These are phyloP conservation scores for Nothophoma quercina DNA, from an alignment of 2,329 filamentous ascomycete genomes.

Conservation along the genomic window DNA sequence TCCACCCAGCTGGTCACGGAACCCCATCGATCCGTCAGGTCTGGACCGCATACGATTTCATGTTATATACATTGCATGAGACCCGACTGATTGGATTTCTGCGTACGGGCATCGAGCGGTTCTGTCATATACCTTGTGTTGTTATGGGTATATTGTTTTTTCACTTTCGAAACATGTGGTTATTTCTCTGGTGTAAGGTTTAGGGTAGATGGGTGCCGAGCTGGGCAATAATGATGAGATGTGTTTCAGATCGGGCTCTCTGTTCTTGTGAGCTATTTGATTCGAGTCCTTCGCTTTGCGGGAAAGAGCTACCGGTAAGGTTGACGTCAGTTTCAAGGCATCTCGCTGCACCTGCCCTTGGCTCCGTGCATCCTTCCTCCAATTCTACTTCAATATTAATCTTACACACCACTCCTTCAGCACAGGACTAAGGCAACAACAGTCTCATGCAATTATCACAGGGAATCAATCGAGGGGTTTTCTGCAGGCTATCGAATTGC, in stretches of 20 bases:
- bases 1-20: constrained; percentile 34
- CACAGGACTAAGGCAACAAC: too few species aligned
- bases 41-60: constrained; percentile 32
- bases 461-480: too few species aligned
- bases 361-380: too few species aligned
- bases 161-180: neutral
- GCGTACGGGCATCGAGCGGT: constrained; percentile 4
- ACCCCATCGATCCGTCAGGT: constrained; percentile 31
- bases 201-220: neutral
- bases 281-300: too few species aligned
- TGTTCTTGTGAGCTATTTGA: neutral
- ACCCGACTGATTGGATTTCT: constrained; percentile 5
- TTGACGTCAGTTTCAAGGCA: too few species aligned
- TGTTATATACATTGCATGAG: constrained; percentile 22
- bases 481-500: too few species aligned
- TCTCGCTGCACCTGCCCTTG: too few species aligned
- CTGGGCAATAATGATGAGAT: neutral
- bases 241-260: neutral
- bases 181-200: neutral
- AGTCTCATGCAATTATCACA: too few species aligned
- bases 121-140: neutral
- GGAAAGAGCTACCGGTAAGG: too few species aligned
- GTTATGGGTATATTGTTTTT: neutral
- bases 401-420: too few species aligned
- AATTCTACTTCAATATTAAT: too few species aligned